Evolutionary conservation across 2,329 filamentous ascomycete species (phyloP).

Genomic region (Phaeosphaeriaceae sp.): DNA sequence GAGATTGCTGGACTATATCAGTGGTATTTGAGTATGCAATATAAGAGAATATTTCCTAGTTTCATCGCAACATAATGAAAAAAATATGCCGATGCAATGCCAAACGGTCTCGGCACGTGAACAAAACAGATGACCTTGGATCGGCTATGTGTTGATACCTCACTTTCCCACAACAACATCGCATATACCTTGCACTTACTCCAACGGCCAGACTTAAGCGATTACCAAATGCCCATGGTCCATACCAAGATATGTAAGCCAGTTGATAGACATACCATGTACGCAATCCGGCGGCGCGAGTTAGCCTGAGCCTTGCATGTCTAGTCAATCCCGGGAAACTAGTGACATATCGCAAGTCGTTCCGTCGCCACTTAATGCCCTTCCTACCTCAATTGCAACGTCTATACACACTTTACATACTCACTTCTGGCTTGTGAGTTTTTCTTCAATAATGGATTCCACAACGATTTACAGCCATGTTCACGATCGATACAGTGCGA

Average conservation of each 20-base stretch:
- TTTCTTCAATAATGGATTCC: slow-evolving; percentile 8
- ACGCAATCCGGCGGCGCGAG: neutral
- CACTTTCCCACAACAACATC: too few species aligned
- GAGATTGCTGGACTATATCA: slow-evolving; percentile 45
- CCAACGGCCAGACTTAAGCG: too few species aligned
- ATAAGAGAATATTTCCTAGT: neutral
- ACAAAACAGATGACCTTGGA: too few species aligned
- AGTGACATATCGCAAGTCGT: neutral
- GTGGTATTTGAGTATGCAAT: slow-evolving; percentile 26
- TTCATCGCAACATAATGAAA: too few species aligned
- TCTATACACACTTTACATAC: neutral
- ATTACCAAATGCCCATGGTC: too few species aligned
- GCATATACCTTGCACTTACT: too few species aligned
- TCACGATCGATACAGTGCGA: slow-evolving; percentile 16
- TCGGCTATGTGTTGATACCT: too few species aligned
- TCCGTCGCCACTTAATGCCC: neutral
- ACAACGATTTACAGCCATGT: slow-evolving; percentile 15
- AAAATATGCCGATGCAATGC: too few species aligned
- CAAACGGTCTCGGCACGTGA: too few species aligned
- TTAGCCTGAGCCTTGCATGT: neutral
- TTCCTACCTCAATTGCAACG: neutral
- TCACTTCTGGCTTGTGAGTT: neutral
- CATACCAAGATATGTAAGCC: too few species aligned
- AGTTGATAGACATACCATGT: too few species aligned
- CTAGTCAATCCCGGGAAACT: neutral